These are phyloP conservation scores for Hyaloscypha bicolor DNA, from an alignment of 495 filamentous ascomycete genomes.

Conservation along the genomic window DNA sequence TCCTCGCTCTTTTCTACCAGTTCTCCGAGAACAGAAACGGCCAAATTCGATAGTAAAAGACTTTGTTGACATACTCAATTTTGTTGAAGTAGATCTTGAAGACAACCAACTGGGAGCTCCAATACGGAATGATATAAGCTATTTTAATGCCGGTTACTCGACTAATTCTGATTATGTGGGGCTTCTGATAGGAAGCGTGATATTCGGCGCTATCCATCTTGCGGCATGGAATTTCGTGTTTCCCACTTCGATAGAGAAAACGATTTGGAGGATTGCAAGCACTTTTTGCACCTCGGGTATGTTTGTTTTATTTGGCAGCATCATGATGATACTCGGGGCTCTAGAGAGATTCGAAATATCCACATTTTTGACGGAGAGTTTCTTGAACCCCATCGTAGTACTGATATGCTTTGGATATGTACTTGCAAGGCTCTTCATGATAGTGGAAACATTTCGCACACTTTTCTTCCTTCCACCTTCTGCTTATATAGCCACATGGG, in stretches of 20 bases:
- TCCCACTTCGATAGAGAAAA: constrained; percentile 35
- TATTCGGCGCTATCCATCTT: constrained; percentile 41
- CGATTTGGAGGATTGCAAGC: constrained; percentile 37
- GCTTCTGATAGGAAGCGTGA: neutral
- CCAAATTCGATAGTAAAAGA: no score
- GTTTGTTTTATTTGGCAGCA: no score
- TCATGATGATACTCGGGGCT: no score
- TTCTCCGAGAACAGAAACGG: no score
- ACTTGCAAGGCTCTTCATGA: constrained; percentile 12
- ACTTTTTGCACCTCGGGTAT: neutral
- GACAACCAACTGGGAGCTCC: neutral
- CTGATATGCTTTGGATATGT: neutral
- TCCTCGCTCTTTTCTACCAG: neutral
- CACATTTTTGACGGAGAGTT: no score
- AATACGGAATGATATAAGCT: neutral
- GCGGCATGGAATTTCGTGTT: constrained; percentile 45
- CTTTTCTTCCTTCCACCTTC: constrained; percentile 13
- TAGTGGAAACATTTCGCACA: constrained; percentile 14
- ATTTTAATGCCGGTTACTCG: neutral
- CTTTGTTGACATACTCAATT: no score
- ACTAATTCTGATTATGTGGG: neutral
- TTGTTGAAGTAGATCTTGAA: neutral
- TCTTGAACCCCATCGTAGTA: no score
- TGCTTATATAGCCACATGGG: constrained; percentile 7
- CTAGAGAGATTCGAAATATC: no score